Conservation (phyloP, 2,329 filamentous ascomycete species). For the Colletotrichum lupini region DNA sequence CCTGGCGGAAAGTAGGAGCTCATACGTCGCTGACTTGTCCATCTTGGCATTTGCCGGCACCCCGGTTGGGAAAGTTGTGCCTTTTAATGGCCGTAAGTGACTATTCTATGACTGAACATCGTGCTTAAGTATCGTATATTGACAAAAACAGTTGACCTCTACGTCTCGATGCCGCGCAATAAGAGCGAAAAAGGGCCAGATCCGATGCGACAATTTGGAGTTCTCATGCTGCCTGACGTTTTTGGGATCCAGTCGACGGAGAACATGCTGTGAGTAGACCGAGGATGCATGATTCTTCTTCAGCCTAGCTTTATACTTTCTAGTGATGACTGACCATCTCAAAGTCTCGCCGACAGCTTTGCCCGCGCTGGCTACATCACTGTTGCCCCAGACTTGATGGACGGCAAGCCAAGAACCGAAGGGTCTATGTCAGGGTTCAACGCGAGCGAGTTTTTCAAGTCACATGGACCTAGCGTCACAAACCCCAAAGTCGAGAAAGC, state of each 20-base stretch:
- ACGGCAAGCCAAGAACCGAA: slow-evolving; percentile 62
- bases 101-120: too few relatives aligned
- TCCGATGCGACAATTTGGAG: neutral
- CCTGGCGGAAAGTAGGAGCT: neutral
- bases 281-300: too few relatives aligned
- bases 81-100: slow-evolving; percentile 13
- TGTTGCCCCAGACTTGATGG: slow-evolving; percentile 74
- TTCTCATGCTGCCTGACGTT: slow-evolving; percentile 46
- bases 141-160: slow-evolving; percentile 14
- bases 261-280: slow-evolving; percentile 31
- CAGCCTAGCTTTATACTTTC: too few relatives aligned
- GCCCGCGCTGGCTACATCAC: slow-evolving; percentile 75
- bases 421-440: slow-evolving; percentile 48
- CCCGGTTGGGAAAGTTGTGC: slow-evolving; percentile 2
- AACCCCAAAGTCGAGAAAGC: slow-evolving; percentile 58
- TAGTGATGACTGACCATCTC: neutral
- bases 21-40: slow-evolving; percentile 10
- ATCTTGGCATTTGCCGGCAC: slow-evolving; percentile 23
- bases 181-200: neutral
- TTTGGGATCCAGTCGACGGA: slow-evolving; percentile 46
- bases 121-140: neutral
- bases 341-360: slow-evolving; percentile 70
- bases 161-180: slow-evolving; percentile 14
- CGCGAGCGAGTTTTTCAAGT: slow-evolving; percentile 51
- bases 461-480: slow-evolving; percentile 51